Percentiles rank a stretch among this genome's conserved stretches.
Evolutionary conservation across 352 stramenopile species (phyloP).

Genomic region (Pythium oligandrum): DNA sequence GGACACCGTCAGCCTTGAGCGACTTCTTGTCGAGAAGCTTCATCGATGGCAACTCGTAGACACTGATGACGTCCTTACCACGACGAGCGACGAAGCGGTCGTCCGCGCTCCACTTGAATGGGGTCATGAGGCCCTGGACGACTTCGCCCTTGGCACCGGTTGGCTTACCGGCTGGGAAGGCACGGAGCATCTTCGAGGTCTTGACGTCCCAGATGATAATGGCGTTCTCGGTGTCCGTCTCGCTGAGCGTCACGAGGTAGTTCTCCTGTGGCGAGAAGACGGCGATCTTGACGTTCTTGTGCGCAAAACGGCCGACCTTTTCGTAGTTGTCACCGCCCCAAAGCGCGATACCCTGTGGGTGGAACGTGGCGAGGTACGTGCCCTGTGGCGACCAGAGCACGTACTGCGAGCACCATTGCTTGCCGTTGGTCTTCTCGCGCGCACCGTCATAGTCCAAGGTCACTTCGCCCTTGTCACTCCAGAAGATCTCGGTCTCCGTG

Average conservation of each 20-base stretch:
- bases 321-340: constrained; percentile 97
- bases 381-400: constrained; percentile 96
- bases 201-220: constrained; percentile 97
- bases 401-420: constrained; percentile 98
- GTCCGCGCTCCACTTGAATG: constrained; percentile 96
- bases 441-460: constrained; percentile 94
- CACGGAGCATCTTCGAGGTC: constrained; percentile 80
- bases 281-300: constrained; percentile 93
- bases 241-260: constrained; percentile 96
- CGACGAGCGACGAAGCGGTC: constrained; percentile 95
- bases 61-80: constrained; percentile 87
- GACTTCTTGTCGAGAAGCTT: constrained; percentile 98
- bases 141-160: constrained; percentile 68
- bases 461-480: constrained; percentile 89
- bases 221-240: constrained; percentile 89
- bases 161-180: constrained; percentile 78
- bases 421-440: constrained; percentile 93
- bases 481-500: constrained; percentile 96
- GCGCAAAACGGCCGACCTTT: constrained; percentile 95
- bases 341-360: constrained; percentile 95
- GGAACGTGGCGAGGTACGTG: constrained; percentile 97
- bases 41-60: constrained; percentile 97
- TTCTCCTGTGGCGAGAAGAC: constrained; percentile 96
- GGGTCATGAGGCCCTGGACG: constrained; percentile 75
- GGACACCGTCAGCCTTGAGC: constrained; percentile 91